These are phyloP conservation scores for Quercus glauca DNA, from an alignment of 306 rosid species.

Conservation along the genomic window DNA sequence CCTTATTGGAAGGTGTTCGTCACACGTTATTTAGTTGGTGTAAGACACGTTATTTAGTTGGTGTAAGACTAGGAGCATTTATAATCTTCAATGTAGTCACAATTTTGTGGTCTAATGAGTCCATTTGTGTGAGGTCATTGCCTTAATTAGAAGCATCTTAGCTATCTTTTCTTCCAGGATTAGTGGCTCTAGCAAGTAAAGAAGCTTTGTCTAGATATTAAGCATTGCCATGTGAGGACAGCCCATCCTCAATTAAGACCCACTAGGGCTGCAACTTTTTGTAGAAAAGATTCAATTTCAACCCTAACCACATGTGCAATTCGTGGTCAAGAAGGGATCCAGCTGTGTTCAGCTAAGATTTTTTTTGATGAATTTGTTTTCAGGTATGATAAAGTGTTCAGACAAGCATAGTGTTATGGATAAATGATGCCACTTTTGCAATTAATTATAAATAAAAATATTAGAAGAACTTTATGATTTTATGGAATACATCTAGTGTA, in stretches of 20 bases:
- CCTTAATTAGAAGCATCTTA: constrained; percentile 24
- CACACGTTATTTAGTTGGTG: neutral
- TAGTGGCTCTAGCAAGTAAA: constrained; percentile 32
- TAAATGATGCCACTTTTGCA: neutral
- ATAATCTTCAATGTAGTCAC: neutral
- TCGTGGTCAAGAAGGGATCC: constrained; percentile 37
- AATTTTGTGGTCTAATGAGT: constrained; percentile 10
- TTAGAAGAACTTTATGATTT: neutral
- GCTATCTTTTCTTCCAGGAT: constrained; percentile 22
- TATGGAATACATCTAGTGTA: no score
- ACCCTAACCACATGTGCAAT: constrained; percentile 27
- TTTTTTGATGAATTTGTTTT: no score
- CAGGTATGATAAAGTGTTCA: constrained; percentile 1
- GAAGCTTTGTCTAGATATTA: constrained; percentile 17
- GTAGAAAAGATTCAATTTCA: neutral
- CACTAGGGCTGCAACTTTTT: constrained; percentile 6
- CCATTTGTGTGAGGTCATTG: constrained; percentile 6
- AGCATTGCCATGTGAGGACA: constrained; percentile 41
- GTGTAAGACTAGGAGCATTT: neutral
- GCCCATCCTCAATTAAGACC: constrained; percentile 11
- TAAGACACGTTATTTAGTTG: neutral
- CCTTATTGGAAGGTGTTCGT: neutral
- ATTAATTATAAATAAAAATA: neutral
- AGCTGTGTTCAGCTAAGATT: constrained; percentile 21
- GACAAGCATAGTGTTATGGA: constrained; percentile 20